Percentiles rank a stretch among this genome's conserved stretches.
These are phyloP conservation scores for Candida germanica DNA, from an alignment of 805 yeast species.

Conservation along the genomic window DNA sequence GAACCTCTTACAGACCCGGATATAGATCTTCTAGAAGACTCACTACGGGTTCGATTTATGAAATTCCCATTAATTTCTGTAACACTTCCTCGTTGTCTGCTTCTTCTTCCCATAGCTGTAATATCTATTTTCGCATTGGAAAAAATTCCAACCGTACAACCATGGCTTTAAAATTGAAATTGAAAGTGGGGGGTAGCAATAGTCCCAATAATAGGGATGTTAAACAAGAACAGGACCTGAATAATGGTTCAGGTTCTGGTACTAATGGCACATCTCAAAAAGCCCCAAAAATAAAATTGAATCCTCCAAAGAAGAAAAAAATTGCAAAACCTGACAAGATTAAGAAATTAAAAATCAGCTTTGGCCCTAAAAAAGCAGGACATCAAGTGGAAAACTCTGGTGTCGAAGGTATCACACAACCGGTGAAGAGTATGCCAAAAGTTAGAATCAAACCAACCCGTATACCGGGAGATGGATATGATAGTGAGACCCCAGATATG, in stretches of 20 bases:
- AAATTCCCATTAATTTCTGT: no score
- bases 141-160: no score
- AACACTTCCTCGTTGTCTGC: neutral
- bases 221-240: neutral
- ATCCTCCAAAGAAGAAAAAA: constrained; percentile 16
- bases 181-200: constrained; percentile 14
- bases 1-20: constrained; percentile 11
- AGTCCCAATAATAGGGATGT: neutral
- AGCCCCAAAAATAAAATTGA: constrained; percentile 17
- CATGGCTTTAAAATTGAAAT: constrained; percentile 18
- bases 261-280: neutral
- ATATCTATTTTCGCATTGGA: no score
- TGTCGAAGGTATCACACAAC: constrained; percentile 7
- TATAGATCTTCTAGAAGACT: constrained; percentile 29
- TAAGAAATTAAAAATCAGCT: constrained; percentile 22
- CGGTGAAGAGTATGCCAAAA: constrained; percentile 33
- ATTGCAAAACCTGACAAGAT: constrained; percentile 16
- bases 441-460: constrained; percentile 58
- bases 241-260: neutral
- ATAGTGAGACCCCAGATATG: constrained; percentile 91
- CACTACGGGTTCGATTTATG: neutral
- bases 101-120: constrained; percentile 6
- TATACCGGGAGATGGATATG: constrained; percentile 93
- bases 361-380: constrained; percentile 9
- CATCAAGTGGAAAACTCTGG: constrained; percentile 6